Evolutionary conservation across 2,329 filamentous ascomycete species (phyloP).

Genomic region (Thelonectria discophora): DNA sequence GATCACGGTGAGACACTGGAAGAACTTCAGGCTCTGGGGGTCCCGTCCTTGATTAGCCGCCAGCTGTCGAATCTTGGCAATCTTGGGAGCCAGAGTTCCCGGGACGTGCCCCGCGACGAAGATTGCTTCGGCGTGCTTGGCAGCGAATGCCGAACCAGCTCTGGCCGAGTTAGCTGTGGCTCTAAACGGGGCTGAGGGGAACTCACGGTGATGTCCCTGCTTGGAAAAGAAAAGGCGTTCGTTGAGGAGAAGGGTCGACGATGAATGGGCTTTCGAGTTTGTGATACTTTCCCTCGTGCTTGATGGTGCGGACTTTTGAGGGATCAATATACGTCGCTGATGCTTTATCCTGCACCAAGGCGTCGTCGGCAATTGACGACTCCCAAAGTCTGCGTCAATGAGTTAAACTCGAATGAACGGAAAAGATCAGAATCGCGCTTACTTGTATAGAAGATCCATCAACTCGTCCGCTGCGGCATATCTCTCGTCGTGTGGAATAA

Average conservation of each 20-base stretch:
- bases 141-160: constrained; percentile 55
- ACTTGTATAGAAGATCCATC: constrained; percentile 53
- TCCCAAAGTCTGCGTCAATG: constrained; percentile 62
- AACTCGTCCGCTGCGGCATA: constrained; percentile 60
- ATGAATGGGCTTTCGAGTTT: constrained; percentile 53
- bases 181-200: too few relatives aligned
- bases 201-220: constrained; percentile 48
- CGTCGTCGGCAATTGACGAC: constrained; percentile 41
- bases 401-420: neutral
- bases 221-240: constrained; percentile 58
- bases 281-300: constrained; percentile 43
- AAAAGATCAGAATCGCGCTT: neutral
- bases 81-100: constrained; percentile 51
- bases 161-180: constrained; percentile 38
- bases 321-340: constrained; percentile 46
- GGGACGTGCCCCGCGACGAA: constrained; percentile 56
- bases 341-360: constrained; percentile 40
- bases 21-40: constrained; percentile 52
- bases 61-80: constrained; percentile 52
- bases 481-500: constrained; percentile 58
- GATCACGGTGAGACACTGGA: constrained; percentile 54
- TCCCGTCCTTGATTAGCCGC: constrained; percentile 51
- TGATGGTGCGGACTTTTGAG: constrained; percentile 47
- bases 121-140: constrained; percentile 45
- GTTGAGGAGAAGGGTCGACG: constrained; percentile 55